Evolutionary conservation across 2,329 filamentous ascomycete species (phyloP).

Genomic region (Hypoxylon sp.): DNA sequence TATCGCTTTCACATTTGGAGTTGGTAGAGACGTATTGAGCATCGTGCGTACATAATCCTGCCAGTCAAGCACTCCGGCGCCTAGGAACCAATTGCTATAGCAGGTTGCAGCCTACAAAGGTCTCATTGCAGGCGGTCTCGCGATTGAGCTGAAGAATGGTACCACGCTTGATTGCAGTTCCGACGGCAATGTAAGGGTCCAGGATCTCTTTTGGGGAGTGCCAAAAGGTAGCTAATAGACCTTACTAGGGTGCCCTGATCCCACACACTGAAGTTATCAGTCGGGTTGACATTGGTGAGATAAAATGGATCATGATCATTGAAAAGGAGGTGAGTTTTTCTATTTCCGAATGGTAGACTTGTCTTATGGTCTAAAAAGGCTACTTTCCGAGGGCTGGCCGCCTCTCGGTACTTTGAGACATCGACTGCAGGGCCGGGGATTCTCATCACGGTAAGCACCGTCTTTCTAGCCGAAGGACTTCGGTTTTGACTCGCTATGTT

Average conservation of each 20-base stretch:
- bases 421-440: conserved; percentile 70
- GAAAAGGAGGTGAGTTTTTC: conserved; percentile 78
- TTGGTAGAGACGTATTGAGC: conserved; percentile 76
- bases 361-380: conserved; percentile 65
- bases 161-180: conserved; percentile 52
- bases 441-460: conserved; percentile 73
- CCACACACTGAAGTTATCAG: conserved; percentile 68
- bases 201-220: neutral
- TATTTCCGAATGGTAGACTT: neutral
- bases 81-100: conserved; percentile 14
- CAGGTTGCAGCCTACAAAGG: conserved; percentile 83
- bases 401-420: conserved; percentile 67
- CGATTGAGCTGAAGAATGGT: conserved; percentile 55
- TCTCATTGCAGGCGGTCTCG: conserved; percentile 72
- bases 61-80: neutral
- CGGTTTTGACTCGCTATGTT: conserved; percentile 17
- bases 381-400: conserved; percentile 78
- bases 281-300: conserved; percentile 63
- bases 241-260: conserved; percentile 70
- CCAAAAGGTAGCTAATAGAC: conserved; percentile 28
- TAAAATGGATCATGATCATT: conserved; percentile 78
- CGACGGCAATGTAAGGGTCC: conserved; percentile 52
- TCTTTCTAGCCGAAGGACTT: neutral
- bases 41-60: conserved; percentile 67
- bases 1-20: conserved; percentile 77